Evolutionary conservation across 345 rosid species (phyloP).

Genomic region (Dipteronia dyeriana): DNA sequence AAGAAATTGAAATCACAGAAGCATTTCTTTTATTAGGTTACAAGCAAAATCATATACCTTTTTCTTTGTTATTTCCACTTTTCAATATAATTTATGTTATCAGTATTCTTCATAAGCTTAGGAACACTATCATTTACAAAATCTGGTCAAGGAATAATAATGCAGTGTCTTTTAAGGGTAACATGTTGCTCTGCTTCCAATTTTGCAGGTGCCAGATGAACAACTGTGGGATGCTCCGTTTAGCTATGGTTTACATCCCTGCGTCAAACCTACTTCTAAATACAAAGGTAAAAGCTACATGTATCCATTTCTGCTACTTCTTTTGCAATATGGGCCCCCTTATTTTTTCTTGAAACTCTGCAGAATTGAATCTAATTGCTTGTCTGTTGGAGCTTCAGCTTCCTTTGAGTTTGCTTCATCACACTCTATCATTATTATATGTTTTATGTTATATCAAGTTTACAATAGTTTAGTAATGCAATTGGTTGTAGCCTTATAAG

Average conservation of each 20-base stretch:
- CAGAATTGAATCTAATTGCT: neutral
- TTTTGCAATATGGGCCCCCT: neutral
- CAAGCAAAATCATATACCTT: neutral
- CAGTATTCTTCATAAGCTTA: neutral
- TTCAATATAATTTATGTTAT: neutral
- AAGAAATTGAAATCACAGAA: neutral
- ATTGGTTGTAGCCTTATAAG: neutral
- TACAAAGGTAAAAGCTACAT: slow-evolving; percentile 52
- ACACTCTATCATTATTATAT: neutral
- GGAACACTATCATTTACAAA: neutral
- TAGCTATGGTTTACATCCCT: slow-evolving; percentile 66
- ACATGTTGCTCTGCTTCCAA: slow-evolving; percentile 17
- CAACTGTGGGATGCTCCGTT: slow-evolving; percentile 69
- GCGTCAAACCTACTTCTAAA: slow-evolving; percentile 60
- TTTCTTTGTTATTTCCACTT: neutral
- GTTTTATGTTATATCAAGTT: slow-evolving; percentile 4
- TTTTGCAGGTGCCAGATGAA: slow-evolving; percentile 42
- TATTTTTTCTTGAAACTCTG: neutral
- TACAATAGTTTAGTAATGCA: neutral
- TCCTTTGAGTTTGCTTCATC: neutral
- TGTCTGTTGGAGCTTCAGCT: neutral
- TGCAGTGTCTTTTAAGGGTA: neutral
- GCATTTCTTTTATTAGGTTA: neutral
- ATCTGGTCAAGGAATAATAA: neutral
- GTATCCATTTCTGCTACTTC: neutral